phyloP scores from a whole-genome alignment of 2,329 filamentous ascomycete genomes.

The Akanthomyces uredinophilus region DNA sequence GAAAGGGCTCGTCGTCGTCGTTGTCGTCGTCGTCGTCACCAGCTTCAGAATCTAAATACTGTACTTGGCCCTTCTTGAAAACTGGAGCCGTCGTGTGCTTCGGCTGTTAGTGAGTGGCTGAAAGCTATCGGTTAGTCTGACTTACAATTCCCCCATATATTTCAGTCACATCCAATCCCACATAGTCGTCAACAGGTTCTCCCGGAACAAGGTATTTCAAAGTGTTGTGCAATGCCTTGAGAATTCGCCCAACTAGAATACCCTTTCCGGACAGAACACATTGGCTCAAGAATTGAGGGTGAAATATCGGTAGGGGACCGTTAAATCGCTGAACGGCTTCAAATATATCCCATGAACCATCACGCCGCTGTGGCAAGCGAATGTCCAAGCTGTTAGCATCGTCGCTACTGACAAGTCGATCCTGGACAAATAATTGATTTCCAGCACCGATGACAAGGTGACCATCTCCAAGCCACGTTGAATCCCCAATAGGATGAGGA shows the following conservation, averaged over 20 bases:
- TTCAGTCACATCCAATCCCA: conserved; percentile 60
- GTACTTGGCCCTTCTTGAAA: conserved; percentile 27
- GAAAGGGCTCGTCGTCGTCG: conserved; percentile 59
- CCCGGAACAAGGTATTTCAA: conserved; percentile 81
- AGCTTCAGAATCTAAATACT: conserved; percentile 31
- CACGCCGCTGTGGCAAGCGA: conserved; percentile 42
- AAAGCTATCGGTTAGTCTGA: not conserved
- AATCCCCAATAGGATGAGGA: conserved; percentile 87
- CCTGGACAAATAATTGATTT: conserved; percentile 84
- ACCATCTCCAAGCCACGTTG: conserved; percentile 82
- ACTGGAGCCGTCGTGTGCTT: not conserved
- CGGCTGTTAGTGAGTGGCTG: not conserved
- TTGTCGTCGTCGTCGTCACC: conserved; percentile 40
- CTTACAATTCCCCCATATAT: conserved; percentile 42
- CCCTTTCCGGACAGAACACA: conserved; percentile 79
- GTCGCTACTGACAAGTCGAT: conserved; percentile 64
- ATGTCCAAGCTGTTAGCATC: conserved; percentile 53
- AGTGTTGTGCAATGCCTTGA: conserved; percentile 66
- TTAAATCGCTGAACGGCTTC: conserved; percentile 80
- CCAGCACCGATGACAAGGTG: conserved; percentile 83
- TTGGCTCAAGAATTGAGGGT: conserved; percentile 85
- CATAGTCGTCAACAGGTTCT: conserved; percentile 71
- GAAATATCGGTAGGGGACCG: conserved; percentile 81
- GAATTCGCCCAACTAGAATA: conserved; percentile 62
- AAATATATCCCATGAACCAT: conserved; percentile 64